Percentiles rank a stretch among this genome's conserved stretches.
These are phyloP conservation scores for Penicillium fuscoglaucum DNA, from an alignment of 2,329 filamentous ascomycete genomes.

Conservation along the genomic window DNA sequence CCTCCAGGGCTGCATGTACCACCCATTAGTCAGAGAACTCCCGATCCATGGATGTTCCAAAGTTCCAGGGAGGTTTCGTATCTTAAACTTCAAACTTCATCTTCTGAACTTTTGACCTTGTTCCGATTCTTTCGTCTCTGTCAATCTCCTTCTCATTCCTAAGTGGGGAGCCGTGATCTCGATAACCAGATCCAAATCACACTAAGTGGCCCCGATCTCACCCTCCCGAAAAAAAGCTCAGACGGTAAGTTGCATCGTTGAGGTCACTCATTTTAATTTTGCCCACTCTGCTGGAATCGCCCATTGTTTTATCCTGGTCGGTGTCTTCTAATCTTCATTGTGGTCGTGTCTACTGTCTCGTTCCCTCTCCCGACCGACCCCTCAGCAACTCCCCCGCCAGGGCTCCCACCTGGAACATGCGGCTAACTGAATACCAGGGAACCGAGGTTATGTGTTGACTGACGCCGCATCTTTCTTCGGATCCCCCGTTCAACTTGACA, in stretches of 20 bases:
- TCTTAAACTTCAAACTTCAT: neutral
- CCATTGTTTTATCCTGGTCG: slow-evolving; percentile 6
- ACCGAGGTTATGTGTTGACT: slow-evolving; percentile 23
- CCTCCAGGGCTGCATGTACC: neutral
- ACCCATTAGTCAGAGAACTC: slow-evolving; percentile 10
- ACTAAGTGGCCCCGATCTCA: slow-evolving; percentile 22
- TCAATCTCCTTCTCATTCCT: neutral
- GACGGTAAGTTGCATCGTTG: slow-evolving; percentile 11
- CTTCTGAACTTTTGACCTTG: neutral
- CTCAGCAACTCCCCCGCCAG: slow-evolving; percentile 3
- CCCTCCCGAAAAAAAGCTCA: slow-evolving; percentile 22
- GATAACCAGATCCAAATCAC: slow-evolving; percentile 21
- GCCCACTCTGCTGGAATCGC: slow-evolving; percentile 6
- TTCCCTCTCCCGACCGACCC: slow-evolving; percentile 2
- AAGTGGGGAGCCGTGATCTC: slow-evolving; percentile 10
- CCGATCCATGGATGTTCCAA: neutral
- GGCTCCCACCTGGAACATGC: slow-evolving; percentile 1
- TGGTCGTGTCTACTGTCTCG: neutral
- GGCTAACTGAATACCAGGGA: slow-evolving; percentile 10
- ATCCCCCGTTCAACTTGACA: slow-evolving; percentile 10
- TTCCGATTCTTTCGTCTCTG: neutral
- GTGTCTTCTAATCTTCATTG: neutral
- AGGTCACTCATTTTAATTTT: slow-evolving; percentile 18
- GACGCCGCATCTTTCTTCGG: slow-evolving; percentile 6
- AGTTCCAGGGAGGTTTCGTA: neutral